phyloP scores from a whole-genome alignment of 2,329 filamentous ascomycete genomes.

The Fusarium sp. region DNA sequence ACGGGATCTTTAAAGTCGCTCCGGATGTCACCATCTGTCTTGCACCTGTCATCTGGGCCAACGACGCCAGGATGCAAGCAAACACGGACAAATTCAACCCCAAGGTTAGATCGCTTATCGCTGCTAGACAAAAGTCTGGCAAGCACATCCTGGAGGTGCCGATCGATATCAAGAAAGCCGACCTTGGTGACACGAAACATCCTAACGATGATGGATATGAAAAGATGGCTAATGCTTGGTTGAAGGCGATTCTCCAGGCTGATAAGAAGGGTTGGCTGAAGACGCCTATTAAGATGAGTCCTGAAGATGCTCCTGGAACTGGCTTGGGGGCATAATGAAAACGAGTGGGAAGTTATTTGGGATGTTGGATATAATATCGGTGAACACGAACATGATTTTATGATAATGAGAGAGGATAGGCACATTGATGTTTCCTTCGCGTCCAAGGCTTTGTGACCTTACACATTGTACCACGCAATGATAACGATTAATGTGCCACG shows the following conservation, averaged over 20 bases:
- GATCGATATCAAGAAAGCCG: slow-evolving; percentile 22
- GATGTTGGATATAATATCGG: no score
- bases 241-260: slow-evolving; percentile 28
- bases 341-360: neutral
- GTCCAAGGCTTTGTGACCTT: no score
- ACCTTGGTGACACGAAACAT: slow-evolving; percentile 31
- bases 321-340: slow-evolving; percentile 4
- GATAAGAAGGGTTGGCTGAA: slow-evolving; percentile 33
- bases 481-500: no score
- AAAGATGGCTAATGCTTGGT: slow-evolving; percentile 39
- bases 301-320: slow-evolving; percentile 21
- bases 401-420: neutral
- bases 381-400: no score
- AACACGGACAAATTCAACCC: slow-evolving; percentile 34
- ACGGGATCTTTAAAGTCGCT: slow-evolving; percentile 30
- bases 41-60: slow-evolving; percentile 37
- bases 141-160: slow-evolving; percentile 29
- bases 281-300: slow-evolving; percentile 18
- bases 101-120: slow-evolving; percentile 17
- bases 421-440: no score
- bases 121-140: neutral
- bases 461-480: no score
- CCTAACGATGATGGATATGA: slow-evolving; percentile 36
- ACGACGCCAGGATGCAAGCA: slow-evolving; percentile 26
- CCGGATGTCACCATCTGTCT: slow-evolving; percentile 29